Percentiles rank a stretch among this genome's conserved stretches.
Conservation (phyloP, 2,329 filamentous ascomycete genomes). For the Trichophyton benhamiae region DNA sequence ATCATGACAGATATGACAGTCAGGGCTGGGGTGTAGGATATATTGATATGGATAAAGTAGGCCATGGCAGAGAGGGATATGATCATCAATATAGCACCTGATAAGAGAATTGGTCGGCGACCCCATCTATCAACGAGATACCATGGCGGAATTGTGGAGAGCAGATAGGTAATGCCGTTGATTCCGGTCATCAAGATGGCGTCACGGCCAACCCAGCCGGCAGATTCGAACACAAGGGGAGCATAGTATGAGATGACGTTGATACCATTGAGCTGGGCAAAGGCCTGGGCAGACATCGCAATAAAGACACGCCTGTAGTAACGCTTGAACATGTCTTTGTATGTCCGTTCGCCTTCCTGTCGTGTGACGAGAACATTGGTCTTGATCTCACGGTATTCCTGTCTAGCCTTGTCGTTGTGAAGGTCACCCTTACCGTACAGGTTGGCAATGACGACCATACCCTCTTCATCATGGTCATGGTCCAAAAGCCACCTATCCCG, state of each 20-base stretch:
- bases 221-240: conserved; percentile 88
- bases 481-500: conserved; percentile 75
- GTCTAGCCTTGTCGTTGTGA: conserved; percentile 78
- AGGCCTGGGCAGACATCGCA: conserved; percentile 92
- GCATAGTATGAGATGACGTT: conserved; percentile 99
- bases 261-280: conserved; percentile 96
- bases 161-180: conserved; percentile 80
- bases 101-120: conserved; percentile 75
- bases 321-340: conserved; percentile 84
- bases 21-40: conserved; percentile 61
- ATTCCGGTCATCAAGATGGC: conserved; percentile 96
- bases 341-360: conserved; percentile 87
- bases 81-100: conserved; percentile 79
- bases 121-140: conserved; percentile 92
- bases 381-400: conserved; percentile 98
- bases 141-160: conserved; percentile 91
- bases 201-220: conserved; percentile 83
- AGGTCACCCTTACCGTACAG: conserved; percentile 93
- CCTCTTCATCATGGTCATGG: conserved; percentile 95
- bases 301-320: conserved; percentile 91
- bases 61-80: conserved; percentile 79
- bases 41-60: conserved; percentile 86
- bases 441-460: conserved; percentile 95
- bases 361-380: conserved; percentile 89
- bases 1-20: conserved; percentile 96